phyloP scores from a whole-genome alignment of 1,284 basidiomycete species.

The Mixia osmundae region DNA sequence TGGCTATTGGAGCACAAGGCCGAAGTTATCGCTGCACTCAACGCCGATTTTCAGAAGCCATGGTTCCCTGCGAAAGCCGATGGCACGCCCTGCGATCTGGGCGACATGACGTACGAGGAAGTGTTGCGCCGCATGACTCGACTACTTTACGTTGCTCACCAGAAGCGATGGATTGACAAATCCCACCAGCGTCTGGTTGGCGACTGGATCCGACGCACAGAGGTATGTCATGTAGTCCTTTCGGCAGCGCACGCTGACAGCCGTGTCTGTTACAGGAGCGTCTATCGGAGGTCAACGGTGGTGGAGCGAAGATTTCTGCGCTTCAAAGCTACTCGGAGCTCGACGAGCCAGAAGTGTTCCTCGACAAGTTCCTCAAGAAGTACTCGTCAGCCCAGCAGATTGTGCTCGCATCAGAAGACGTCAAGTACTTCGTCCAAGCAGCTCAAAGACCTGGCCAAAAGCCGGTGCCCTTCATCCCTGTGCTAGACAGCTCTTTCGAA shows the following conservation, averaged over 20 bases:
- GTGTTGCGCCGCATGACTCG: slow-evolving; percentile 71
- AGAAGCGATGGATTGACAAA: slow-evolving; percentile 79
- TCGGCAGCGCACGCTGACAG: background rate
- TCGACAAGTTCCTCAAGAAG: slow-evolving; percentile 58
- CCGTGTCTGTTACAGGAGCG: slow-evolving; percentile 33
- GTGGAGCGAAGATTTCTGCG: slow-evolving; percentile 49
- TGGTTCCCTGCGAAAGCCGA: slow-evolving; percentile 94
- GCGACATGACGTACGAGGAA: slow-evolving; percentile 97
- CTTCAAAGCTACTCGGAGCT: slow-evolving; percentile 72
- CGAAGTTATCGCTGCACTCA: slow-evolving; percentile 75
- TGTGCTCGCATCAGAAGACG: slow-evolving; percentile 82
- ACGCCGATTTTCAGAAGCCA: slow-evolving; percentile 85
- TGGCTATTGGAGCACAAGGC: slow-evolving; percentile 73
- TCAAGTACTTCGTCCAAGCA: slow-evolving; percentile 84
- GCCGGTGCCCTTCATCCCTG: slow-evolving; percentile 95
- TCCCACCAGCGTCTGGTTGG: slow-evolving; percentile 87
- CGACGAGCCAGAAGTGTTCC: slow-evolving; percentile 51
- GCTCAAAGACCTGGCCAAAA: slow-evolving; percentile 89
- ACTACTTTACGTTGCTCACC: slow-evolving; percentile 76
- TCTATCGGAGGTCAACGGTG: slow-evolving; percentile 72
- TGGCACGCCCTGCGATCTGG: slow-evolving; percentile 55
- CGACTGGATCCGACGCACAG: slow-evolving; percentile 71
- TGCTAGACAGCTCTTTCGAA: slow-evolving; percentile 75
- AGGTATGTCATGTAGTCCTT: background rate
- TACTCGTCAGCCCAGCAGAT: slow-evolving; percentile 65